phyloP scores from a whole-genome alignment of 129 eudicot genomes.

The Heracleum sosnowskyi region DNA sequence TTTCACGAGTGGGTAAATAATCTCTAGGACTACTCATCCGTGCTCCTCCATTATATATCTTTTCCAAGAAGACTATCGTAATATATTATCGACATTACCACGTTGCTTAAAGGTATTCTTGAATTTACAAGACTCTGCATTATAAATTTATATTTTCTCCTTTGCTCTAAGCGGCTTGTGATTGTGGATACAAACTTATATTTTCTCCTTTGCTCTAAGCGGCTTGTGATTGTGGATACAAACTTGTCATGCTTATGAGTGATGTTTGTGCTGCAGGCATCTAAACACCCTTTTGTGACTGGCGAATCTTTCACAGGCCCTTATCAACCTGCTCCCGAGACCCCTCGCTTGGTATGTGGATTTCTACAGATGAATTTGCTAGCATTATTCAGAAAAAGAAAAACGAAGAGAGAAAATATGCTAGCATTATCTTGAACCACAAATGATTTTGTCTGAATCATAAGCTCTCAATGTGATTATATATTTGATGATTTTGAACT shows the following conservation, averaged over 20 bases:
- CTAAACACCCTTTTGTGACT: slow-evolving; percentile 94
- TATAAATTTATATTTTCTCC: not conserved
- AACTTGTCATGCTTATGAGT: slow-evolving; percentile 12
- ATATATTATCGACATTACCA: not conserved
- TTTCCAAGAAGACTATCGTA: not conserved
- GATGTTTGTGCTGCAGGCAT: slow-evolving; percentile 53
- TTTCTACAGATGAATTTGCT: not conserved
- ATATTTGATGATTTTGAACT: not conserved
- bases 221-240: not conserved
- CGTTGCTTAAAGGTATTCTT: not conserved
- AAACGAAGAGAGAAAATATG: not conserved
- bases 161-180: not conserved
- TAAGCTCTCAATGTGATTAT: not conserved
- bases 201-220: not conserved
- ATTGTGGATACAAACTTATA: slow-evolving; percentile 4
- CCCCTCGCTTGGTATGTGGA: slow-evolving; percentile 80
- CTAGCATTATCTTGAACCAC: not conserved
- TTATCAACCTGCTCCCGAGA: slow-evolving; percentile 84
- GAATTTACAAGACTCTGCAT: not conserved
- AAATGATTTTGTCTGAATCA: not conserved
- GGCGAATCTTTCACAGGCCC: slow-evolving; percentile 97
- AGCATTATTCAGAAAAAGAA: not conserved
- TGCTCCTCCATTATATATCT: not conserved
- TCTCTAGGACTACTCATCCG: not conserved
- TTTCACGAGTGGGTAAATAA: not conserved